Conservation (phyloP, 164 flowering plant genomes). For the Vitis amurensis region DNA sequence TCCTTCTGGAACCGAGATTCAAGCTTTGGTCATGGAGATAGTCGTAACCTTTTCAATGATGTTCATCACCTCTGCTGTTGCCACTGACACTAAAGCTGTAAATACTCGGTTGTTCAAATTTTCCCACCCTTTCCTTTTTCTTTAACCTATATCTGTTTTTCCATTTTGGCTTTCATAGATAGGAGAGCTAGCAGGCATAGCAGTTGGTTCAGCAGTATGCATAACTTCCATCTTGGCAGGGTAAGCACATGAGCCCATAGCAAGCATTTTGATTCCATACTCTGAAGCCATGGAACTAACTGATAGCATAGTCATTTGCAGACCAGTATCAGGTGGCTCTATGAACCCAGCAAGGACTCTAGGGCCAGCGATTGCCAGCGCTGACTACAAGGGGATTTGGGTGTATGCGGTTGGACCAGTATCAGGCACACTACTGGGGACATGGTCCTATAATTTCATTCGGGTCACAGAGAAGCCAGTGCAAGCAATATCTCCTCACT, state of each 20-base stretch:
- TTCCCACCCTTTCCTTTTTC: not conserved
- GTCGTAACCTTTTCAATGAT: slow-evolving; percentile 79
- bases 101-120: not conserved
- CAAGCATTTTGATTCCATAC: not conserved
- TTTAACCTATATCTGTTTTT: not conserved
- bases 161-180: slow-evolving; percentile 26
- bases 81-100: slow-evolving; percentile 85
- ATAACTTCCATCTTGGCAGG: slow-evolving; percentile 85
- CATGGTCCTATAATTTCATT: slow-evolving; percentile 63
- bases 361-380: slow-evolving; percentile 84
- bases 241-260: slow-evolving; percentile 33
- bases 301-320: slow-evolving; percentile 18
- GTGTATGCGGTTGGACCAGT: slow-evolving; percentile 73
- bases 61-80: slow-evolving; percentile 82
- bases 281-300: not conserved
- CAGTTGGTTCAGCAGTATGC: slow-evolving; percentile 87
- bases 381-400: slow-evolving; percentile 60
- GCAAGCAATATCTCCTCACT: slow-evolving; percentile 24
- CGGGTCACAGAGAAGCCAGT: slow-evolving; percentile 34
- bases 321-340: slow-evolving; percentile 88
- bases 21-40: slow-evolving; percentile 70
- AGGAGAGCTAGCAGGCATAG: slow-evolving; percentile 86
- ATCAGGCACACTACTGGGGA: slow-evolving; percentile 59
- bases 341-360: slow-evolving; percentile 88
- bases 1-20: slow-evolving; percentile 61